Evolutionary conservation across 352 stramenopile genomes (phyloP), one percentile per base, ranked within the genome.

Genomic region (Globisporangium spinosum): DNA sequence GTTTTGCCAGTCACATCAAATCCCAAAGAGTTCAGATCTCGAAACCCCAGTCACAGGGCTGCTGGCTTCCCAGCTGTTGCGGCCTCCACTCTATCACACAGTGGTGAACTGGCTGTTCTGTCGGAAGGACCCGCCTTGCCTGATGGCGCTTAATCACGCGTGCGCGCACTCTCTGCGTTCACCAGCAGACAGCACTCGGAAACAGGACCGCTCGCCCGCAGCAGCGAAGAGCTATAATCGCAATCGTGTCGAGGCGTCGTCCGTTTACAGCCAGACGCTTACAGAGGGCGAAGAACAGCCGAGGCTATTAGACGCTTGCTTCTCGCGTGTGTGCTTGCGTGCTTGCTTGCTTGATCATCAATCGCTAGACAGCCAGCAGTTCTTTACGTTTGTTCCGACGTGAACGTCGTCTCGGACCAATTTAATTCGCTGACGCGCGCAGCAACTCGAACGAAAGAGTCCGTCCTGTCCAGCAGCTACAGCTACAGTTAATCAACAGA

Each of bases 71-170:
- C 55, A 60, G 55, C 55, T 60, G 55, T 60, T 58, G 17, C 17
- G 0, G 15, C 10, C 35, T 12, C 27, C 27, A 43, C 53, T 58
- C 53, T 38, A 43, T 6, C 25, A 38, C 25, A 23, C 23, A 58
- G 13, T 20, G 20, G 55, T 23, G 55, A 60, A 60, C 55, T 60
- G 55, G 55, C 55, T 60, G 55, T 27, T 60, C 55, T 45, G 35
- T 25, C 9, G 15, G 17, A n/a, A 58, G 23, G 29, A 32, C 23
- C 7, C 9, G 20, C 22, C 49, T 43, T 3, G 35, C 35, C 6
- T 43, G 22, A 58, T 8, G 17, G 53, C 53, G 53, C 9, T 60
- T 60, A 60, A 60, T 60, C 55, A 60, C 13, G 51, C 9, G 51
- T 12, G 6, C 29, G 3, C 29, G 29, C 25, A 2, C 25, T 20